Percentiles rank a stretch among this genome's conserved stretches.
These are phyloP conservation scores for Tylopilus sp. DNA, from an alignment of 768 basidiomycete genomes.

Conservation along the genomic window DNA sequence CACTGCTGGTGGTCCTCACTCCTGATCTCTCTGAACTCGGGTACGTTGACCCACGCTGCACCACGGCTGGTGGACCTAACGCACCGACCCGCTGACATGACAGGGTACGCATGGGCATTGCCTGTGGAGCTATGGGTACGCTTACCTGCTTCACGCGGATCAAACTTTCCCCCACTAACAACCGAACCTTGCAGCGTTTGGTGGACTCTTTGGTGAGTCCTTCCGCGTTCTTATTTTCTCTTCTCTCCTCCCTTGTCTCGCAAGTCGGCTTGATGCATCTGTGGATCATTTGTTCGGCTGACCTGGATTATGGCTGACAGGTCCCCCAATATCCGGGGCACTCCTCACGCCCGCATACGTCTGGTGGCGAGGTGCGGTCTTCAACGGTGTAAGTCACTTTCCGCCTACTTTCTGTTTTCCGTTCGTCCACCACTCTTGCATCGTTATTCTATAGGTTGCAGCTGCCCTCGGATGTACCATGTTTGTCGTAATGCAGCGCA, in stretches of 20 bases:
- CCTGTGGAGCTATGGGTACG: constrained; percentile 46
- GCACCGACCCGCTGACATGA: not conserved
- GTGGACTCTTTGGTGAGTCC: constrained; percentile 21
- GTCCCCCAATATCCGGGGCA: constrained; percentile 57
- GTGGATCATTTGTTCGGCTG: not conserved
- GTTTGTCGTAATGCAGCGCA: constrained; percentile 25
- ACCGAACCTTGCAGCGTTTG: constrained; percentile 14
- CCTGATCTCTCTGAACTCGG: constrained; percentile 52
- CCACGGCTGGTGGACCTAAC: not conserved
- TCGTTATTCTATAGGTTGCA: constrained; percentile 12
- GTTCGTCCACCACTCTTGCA: not conserved
- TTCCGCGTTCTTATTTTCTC: not conserved
- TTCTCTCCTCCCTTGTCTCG: not conserved
- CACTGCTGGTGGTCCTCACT: constrained; percentile 43
- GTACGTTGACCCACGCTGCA: constrained; percentile 10
- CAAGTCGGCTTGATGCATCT: too few relatives aligned
- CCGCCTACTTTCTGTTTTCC: not conserved
- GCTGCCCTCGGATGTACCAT: constrained; percentile 23
- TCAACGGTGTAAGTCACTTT: constrained; percentile 39
- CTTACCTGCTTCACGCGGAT: not conserved
- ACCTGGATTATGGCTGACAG: constrained; percentile 9
- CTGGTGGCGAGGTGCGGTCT: constrained; percentile 60
- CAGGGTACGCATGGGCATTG: constrained; percentile 46
- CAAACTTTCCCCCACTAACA: not conserved
- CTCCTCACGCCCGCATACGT: constrained; percentile 47